Base-by-base conservation (phyloP, 2,329 filamentous ascomycete species). In the Neonectria faginata region DNA sequence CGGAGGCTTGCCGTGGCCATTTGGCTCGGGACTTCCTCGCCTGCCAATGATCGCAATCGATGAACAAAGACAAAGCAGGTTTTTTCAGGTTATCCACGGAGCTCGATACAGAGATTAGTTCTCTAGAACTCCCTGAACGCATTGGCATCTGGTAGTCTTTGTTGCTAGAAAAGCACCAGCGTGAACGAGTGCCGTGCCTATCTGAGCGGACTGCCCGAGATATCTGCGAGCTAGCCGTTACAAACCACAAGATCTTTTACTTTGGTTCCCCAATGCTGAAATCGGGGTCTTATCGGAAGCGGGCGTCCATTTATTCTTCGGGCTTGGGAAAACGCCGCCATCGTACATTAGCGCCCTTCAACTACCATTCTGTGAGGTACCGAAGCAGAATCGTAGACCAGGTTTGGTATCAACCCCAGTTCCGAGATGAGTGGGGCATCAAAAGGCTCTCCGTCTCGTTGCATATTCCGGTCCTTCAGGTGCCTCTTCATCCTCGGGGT, bases 221-320 rank as follows among this genome's bases (percentile, higher is more conserved):
- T 59, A 56, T 59, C 51, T 55, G 56, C 61, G 61, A 64, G 51
- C 45, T 48, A 4, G 33, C 42, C 44, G 51, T 60, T 29, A 48
- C 42, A 48, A 45, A 16, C 14, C 14, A 29, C 29, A 22, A 18
- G 42, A 22, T 58, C 39, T 44, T 33, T 33, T 42, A 11, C 39
- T 54, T 53, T 14, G 31, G 31, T 11, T 45, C 55, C 36, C 50
- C 51, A 36, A 56, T 59, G 44, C 56, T 52, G 54, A 64, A 60
- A 64, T 59, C 44, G 56, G 61, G 61, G 61, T 64, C 62, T 70
- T 71, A 72, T 71, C 68, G 33, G 60, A 31, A 70, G 48, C 60
- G 60, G 55, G 53, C 48, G 59, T 25, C 54, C 53, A 67, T 64
- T 67, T 48, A 25, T 64, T 54, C 42, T 53, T 64, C 18, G 57